Percentiles rank a stretch among this genome's conserved stretches.
Evolutionary conservation across 805 yeast genomes (phyloP).

Genomic region (Lachancea waltii): DNA sequence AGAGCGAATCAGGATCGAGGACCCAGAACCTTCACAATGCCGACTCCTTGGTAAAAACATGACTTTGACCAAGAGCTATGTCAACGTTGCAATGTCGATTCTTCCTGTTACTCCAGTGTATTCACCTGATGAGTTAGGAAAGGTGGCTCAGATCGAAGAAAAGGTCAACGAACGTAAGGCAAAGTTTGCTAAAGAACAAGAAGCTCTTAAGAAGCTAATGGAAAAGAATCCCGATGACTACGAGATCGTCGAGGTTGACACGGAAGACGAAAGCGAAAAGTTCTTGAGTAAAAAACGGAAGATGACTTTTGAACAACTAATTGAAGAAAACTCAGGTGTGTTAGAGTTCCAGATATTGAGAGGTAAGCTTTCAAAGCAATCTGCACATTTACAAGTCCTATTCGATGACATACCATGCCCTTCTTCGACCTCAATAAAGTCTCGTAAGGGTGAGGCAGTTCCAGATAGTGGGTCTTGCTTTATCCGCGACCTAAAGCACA

Average conservation of each 20-base stretch:
- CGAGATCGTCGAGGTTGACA: slow-evolving; percentile 53
- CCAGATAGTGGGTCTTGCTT: slow-evolving; percentile 53
- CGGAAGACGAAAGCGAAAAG: slow-evolving; percentile 32
- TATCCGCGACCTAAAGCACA: slow-evolving; percentile 63
- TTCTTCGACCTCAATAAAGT: slow-evolving; percentile 44
- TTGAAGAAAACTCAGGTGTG: slow-evolving; percentile 52
- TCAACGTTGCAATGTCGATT: slow-evolving; percentile 54
- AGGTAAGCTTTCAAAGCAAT: slow-evolving; percentile 45
- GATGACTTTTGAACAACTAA: slow-evolving; percentile 46
- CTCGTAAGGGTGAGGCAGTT: slow-evolving; percentile 41
- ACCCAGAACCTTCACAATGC: slow-evolving; percentile 38
- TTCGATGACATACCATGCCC: slow-evolving; percentile 64
- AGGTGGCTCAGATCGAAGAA: slow-evolving; percentile 39
- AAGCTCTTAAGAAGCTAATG: slow-evolving; percentile 43
- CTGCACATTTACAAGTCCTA: slow-evolving; percentile 48
- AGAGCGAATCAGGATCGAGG: slow-evolving; percentile 42
- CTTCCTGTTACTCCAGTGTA: slow-evolving; percentile 60
- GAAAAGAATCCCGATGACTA: slow-evolving; percentile 54
- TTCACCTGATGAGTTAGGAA: slow-evolving; percentile 48
- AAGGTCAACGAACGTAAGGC: slow-evolving; percentile 34
- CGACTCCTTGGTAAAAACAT: slow-evolving; percentile 30
- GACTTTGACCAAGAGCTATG: slow-evolving; percentile 43
- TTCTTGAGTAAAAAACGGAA: slow-evolving; percentile 35
- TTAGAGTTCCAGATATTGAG: slow-evolving; percentile 46
- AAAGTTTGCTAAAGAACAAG: slow-evolving; percentile 40